A percentile compares a stretch with the other conserved stretches of the same genome.
phyloP scores from a whole-genome alignment of 2,329 filamentous ascomycete genomes.

The Cladosporium sp. region DNA sequence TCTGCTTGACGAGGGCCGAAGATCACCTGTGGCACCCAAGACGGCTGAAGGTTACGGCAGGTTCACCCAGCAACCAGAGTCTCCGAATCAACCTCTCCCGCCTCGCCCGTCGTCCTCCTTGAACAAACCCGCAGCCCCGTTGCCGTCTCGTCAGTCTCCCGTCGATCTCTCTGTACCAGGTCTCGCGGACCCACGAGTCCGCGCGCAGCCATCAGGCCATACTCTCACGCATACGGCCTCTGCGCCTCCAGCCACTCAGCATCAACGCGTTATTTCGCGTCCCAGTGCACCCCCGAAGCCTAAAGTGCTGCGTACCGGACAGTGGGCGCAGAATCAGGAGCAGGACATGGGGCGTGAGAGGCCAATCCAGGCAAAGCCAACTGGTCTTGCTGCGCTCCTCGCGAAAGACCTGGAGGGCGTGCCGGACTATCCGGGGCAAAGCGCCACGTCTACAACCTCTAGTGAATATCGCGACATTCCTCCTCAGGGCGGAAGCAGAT shows the following conservation, averaged over 20 bases:
- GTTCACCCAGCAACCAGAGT: slow-evolving; percentile 62
- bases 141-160: slow-evolving; percentile 3
- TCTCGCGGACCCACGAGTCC: slow-evolving; percentile 13
- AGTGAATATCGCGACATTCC: background rate
- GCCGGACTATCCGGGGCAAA: slow-evolving; percentile 34
- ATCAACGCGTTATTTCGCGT: slow-evolving; percentile 37
- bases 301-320: slow-evolving; percentile 53
- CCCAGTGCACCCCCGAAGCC: slow-evolving; percentile 63
- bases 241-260: slow-evolving; percentile 1
- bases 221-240: slow-evolving; percentile 16
- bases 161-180: slow-evolving; percentile 2
- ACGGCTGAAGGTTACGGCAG: slow-evolving; percentile 90
- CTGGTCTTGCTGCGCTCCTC: slow-evolving; percentile 37
- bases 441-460: background rate
- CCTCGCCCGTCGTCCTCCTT: background rate
- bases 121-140: background rate
- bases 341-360: background rate
- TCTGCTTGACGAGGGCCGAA: slow-evolving; percentile 73
- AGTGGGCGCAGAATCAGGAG: slow-evolving; percentile 24
- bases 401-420: slow-evolving; percentile 41
- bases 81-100: background rate
- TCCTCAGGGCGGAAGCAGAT: background rate
- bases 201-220: slow-evolving; percentile 7
- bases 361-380: slow-evolving; percentile 21
- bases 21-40: slow-evolving; percentile 55